A percentile compares a stretch with the other conserved stretches of the same genome.
phyloP scores from a whole-genome alignment of 2,329 filamentous ascomycete species.

The Fusarium sp. region DNA sequence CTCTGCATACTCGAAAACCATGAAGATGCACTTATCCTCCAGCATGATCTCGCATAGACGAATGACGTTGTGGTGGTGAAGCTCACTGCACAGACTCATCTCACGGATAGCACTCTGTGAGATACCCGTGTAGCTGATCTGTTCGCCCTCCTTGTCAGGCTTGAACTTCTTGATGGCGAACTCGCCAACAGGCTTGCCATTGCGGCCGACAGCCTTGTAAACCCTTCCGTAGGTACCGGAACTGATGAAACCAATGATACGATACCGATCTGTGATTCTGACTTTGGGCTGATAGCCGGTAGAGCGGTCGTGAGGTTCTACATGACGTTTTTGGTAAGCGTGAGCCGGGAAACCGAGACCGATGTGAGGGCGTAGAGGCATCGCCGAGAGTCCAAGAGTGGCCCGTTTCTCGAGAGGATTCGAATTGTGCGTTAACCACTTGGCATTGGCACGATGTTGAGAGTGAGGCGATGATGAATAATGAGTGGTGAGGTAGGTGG shows the following conservation, averaged over 20 bases:
- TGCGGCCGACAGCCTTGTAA: constrained; percentile 88
- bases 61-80: constrained; percentile 90
- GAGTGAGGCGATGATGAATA: constrained; percentile 12
- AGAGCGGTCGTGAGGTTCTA: constrained; percentile 67
- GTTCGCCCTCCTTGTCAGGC: constrained; percentile 97
- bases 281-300: constrained; percentile 79
- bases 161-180: constrained; percentile 99
- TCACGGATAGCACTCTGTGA: constrained; percentile 97
- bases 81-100: constrained; percentile 95
- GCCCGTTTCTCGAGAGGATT: neutral
- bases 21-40: constrained; percentile 99
- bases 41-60: constrained; percentile 94
- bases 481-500: neutral
- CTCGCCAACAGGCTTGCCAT: constrained; percentile 68
- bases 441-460: constrained; percentile 34
- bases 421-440: constrained; percentile 30
- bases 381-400: constrained; percentile 32
- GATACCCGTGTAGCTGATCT: constrained; percentile 94
- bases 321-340: constrained; percentile 51
- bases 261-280: constrained; percentile 91
- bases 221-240: constrained; percentile 98
- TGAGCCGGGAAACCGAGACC: constrained; percentile 46
- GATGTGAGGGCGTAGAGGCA: constrained; percentile 54
- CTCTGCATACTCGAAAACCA: constrained; percentile 99
- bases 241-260: constrained; percentile 97